Evolutionary conservation across 371 early-diverging fungal genomes (phyloP).

Genomic region (Catenaria anguillulae): DNA sequence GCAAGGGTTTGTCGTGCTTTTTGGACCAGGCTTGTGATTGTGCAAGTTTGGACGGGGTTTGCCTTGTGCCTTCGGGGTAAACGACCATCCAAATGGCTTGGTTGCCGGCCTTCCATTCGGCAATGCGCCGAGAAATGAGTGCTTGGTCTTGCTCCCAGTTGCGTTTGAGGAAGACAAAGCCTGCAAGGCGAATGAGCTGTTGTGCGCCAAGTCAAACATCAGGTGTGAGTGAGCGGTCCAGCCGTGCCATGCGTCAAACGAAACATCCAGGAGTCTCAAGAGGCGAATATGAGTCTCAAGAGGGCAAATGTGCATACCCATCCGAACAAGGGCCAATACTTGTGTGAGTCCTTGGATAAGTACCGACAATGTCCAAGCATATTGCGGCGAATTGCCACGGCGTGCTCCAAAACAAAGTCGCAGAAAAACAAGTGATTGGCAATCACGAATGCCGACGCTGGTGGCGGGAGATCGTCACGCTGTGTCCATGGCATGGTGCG

Average conservation of each 20-base stretch:
- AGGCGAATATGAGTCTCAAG: no score
- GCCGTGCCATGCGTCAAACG: no score
- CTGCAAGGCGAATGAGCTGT: conserved; percentile 33
- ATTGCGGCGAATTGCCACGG: conserved; percentile 38
- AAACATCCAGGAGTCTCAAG: no score
- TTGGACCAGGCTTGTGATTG: conserved; percentile 44
- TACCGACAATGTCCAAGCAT: conserved; percentile 39
- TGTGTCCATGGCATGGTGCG: background rate
- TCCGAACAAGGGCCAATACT: conserved; percentile 28
- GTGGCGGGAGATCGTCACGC: background rate
- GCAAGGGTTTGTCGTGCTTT: conserved; percentile 27
- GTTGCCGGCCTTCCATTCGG: conserved; percentile 31
- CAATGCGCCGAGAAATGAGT: conserved; percentile 40
- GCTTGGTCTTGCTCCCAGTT: conserved; percentile 47
- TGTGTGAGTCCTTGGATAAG: conserved; percentile 57
- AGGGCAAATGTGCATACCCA: no score
- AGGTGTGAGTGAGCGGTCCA: background rate
- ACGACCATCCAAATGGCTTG: conserved; percentile 56
- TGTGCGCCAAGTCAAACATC: background rate
- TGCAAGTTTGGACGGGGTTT: conserved; percentile 31
- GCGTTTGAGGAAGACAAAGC: conserved; percentile 48
- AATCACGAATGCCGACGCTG: background rate
- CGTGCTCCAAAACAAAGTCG: conserved; percentile 47
- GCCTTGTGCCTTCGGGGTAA: conserved; percentile 53
- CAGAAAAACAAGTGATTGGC: conserved; percentile 48